Base-by-base conservation (phyloP, 345 rosid species). In the Hibiscus syriacus region DNA sequence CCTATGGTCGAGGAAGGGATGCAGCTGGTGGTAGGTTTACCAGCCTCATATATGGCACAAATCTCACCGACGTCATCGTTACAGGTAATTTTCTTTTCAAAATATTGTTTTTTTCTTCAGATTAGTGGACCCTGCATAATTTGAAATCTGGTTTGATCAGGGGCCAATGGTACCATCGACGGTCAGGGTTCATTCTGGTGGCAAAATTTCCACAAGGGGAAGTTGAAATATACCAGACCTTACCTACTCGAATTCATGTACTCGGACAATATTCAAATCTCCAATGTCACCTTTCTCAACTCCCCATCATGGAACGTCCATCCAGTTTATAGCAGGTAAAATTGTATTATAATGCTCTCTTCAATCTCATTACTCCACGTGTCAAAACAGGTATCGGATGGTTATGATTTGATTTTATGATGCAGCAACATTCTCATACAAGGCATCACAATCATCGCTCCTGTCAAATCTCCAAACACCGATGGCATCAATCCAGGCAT, bases 151-250 rank as follows among this genome's bases (percentile, higher is more conserved):
- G 48, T 12, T 22, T 26, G 2, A 8, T 54, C 73, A 86, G 98
- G 98, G 61, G 72, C 81, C 34, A 92, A 90, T 66, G 98, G 93
- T 12, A 92, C 98, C 0, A 83, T 92, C 27, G 92, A 90, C 34
- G 97, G 98, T 9, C 98, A 92, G 70, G 98, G 98, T n/a, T 86
- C 90, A 11, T 74, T 80, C 72, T 92, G 98, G 98, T 92, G 98
- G 98, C 93, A 88, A 70, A 67, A 81, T 5, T 92, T 88, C 77
- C 95, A 90, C 67, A 78, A 76, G 67, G 83, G 88, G 43, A 90
- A 88, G 71, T 85, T 92, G 4, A 88, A 92, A 67, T 88, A 85
- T 74, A 92, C 98, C 59, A 75, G 97, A 0, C 98, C 98, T 72
- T 90, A 92, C 78, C 54, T 92, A 70, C 83, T 88, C 26, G 97